Conservation (phyloP, 169 alveolate species). For the Plasmodium knowlesi region DNA sequence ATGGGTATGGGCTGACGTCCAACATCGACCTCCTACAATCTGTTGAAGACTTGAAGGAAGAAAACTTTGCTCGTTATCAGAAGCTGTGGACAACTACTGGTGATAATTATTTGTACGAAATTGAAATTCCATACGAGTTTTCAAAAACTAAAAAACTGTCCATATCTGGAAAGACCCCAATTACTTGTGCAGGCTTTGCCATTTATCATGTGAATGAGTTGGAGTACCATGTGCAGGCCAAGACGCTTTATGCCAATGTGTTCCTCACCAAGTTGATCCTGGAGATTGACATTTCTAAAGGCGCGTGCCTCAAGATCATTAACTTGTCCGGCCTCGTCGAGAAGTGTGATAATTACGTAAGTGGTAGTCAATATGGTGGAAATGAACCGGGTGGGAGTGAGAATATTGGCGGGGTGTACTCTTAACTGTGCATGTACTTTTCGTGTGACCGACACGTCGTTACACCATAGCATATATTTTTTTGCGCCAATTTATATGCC, state of each 20-base stretch:
- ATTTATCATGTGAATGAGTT: conserved; percentile 74
- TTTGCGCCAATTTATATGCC: not conserved
- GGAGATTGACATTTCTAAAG: conserved; percentile 65
- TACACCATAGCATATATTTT: not conserved
- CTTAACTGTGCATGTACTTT: not conserved
- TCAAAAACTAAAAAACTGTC: conserved; percentile 8
- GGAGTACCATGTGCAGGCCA: conserved; percentile 73
- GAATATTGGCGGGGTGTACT: not conserved
- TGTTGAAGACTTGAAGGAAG: not conserved
- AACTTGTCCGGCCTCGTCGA: conserved; percentile 46
- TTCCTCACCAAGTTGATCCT: conserved; percentile 74
- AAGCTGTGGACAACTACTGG: conserved; percentile 80
- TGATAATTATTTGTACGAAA: conserved; percentile 57
- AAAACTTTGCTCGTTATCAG: conserved; percentile 66
- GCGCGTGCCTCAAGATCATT: conserved; percentile 67
- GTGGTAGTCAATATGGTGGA: not conserved
- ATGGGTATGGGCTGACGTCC: conserved; percentile 82
- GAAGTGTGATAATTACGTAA: conserved; percentile 14
- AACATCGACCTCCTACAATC: conserved; percentile 49
- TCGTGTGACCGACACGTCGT: not conserved
- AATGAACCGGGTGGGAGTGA: not conserved
- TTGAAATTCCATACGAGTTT: conserved; percentile 73
- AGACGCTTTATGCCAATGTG: conserved; percentile 76
- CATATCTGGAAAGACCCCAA: conserved; percentile 17
- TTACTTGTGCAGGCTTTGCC: conserved; percentile 70